A percentile compares a stretch with the other conserved stretches of the same genome.
These are phyloP conservation scores for Gnomoniopsis sp. DNA, from an alignment of 2,329 filamentous ascomycete species.

Conservation along the genomic window DNA sequence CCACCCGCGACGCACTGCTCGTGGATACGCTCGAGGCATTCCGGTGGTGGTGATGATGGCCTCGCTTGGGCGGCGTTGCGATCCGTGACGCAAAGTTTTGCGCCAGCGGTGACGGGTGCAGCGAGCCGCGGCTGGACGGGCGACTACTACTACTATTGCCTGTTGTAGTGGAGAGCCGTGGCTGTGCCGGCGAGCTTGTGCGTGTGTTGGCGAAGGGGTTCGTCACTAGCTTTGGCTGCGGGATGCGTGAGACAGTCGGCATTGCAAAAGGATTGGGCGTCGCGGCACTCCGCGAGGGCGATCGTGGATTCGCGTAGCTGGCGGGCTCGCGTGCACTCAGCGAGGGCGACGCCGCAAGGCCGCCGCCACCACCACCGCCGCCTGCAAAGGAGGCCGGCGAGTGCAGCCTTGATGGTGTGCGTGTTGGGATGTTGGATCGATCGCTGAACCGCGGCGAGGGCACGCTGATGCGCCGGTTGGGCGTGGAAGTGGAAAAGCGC, in stretches of 20 bases:
- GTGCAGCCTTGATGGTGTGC: conserved; percentile 33
- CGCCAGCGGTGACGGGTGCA: conserved; percentile 23
- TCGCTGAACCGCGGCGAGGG: conserved; percentile 12
- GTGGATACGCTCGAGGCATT: conserved; percentile 43
- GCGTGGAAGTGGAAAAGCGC: conserved; percentile 3
- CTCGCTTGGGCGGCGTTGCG: conserved; percentile 12
- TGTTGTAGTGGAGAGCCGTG: conserved; percentile 15
- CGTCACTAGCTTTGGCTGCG: conserved; percentile 5
- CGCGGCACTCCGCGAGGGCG: conserved; percentile 24
- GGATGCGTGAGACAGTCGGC: conserved; percentile 16
- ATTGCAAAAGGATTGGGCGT: conserved; percentile 22
- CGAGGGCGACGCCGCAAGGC: conserved; percentile 38
- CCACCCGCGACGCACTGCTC: conserved; percentile 22
- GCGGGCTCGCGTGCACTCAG: conserved; percentile 42
- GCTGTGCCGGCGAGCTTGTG: conserved; percentile 2
- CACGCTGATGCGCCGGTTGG: conserved; percentile 5
- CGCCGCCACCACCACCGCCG: too few relatives aligned
- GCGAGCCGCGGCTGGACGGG: conserved; percentile 17
- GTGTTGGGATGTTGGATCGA: conserved; percentile 31
- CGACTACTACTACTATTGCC: too few relatives aligned
- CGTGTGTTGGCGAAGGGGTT: conserved; percentile 19
- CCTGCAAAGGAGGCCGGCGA: conserved; percentile 13
- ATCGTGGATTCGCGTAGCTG: conserved; percentile 50
- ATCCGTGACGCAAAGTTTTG: conserved; percentile 13
- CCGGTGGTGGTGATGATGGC: conserved; percentile 47